Percentiles rank a stretch among this genome's conserved stretches.
phyloP scores from a whole-genome alignment of 2,329 filamentous ascomycete genomes.

The Alternaria conjuncta region DNA sequence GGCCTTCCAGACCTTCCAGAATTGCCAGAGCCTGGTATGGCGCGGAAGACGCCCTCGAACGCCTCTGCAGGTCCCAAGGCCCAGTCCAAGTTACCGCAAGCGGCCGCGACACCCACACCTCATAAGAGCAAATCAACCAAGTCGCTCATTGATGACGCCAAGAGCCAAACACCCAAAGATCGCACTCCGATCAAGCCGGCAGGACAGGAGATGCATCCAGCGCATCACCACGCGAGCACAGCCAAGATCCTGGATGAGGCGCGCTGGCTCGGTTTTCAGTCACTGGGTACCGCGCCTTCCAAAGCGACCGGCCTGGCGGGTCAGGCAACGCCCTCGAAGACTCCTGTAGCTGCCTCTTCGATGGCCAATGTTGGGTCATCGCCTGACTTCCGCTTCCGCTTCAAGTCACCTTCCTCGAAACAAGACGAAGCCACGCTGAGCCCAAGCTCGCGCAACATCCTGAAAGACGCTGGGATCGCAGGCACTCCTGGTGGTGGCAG shows the following conservation, averaged over 20 bases:
- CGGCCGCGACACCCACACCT: slow-evolving; percentile 54
- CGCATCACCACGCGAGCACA: slow-evolving; percentile 76
- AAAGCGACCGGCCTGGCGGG: slow-evolving; percentile 49
- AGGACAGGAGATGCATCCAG: slow-evolving; percentile 88
- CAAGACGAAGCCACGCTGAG: slow-evolving; percentile 62
- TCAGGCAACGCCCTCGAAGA: slow-evolving; percentile 70
- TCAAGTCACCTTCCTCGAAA: slow-evolving; percentile 66
- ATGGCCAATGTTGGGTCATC: slow-evolving; percentile 50
- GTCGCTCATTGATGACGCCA: slow-evolving; percentile 23
- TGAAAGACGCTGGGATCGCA: slow-evolving; percentile 74
- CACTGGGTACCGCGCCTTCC: slow-evolving; percentile 63
- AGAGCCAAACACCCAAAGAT: slow-evolving; percentile 61
- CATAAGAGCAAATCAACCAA: slow-evolving; percentile 44
- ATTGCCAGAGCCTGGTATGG: slow-evolving; percentile 22
- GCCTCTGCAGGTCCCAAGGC: slow-evolving; percentile 18
- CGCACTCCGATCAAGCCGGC: slow-evolving; percentile 72
- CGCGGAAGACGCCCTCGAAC: slow-evolving; percentile 33
- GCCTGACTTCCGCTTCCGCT: slow-evolving; percentile 71
- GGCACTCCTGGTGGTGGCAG: slow-evolving; percentile 49
- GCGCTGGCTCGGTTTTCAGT: slow-evolving; percentile 78
- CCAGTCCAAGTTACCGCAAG: slow-evolving; percentile 33
- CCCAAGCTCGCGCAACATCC: slow-evolving; percentile 64
- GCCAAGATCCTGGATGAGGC: slow-evolving; percentile 80
- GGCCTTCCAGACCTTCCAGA: slow-evolving; percentile 31
- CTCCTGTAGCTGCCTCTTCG: slow-evolving; percentile 33